A percentile compares a stretch with the other conserved stretches of the same genome.
Evolutionary conservation across 192 early-diverging fungal species (phyloP).

Genomic region (Funneliformis geosporum): DNA sequence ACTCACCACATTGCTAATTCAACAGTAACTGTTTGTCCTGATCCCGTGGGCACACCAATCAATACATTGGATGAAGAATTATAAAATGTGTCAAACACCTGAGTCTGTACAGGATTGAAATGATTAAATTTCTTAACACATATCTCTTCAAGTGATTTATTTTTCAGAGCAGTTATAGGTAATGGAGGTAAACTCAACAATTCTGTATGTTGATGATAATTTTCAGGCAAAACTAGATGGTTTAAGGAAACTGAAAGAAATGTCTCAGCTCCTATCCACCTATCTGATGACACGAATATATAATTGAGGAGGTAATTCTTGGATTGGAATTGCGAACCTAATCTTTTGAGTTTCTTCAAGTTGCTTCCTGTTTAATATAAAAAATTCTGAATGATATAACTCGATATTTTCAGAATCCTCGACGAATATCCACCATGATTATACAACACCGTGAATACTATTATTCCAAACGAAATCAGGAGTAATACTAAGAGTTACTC

Average conservation of each 20-base stretch:
- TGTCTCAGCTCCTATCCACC: constrained; percentile 91
- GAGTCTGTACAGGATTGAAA: constrained; percentile 98
- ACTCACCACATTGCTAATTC: constrained; percentile 91
- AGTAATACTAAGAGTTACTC: constrained; percentile 75
- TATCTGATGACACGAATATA: constrained; percentile 93
- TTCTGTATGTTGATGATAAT: constrained; percentile 86
- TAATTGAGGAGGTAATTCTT: constrained; percentile 88
- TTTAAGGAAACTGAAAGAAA: constrained; percentile 87
- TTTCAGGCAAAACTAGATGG: constrained; percentile 85
- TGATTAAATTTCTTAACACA: constrained; percentile 84
- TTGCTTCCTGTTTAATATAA: constrained; percentile 70
- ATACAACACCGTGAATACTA: constrained; percentile 83
- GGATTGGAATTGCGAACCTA: constrained; percentile 88
- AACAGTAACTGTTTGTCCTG: constrained; percentile 91
- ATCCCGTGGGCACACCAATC: constrained; percentile 96
- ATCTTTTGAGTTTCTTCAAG: constrained; percentile 69
- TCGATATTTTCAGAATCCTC: constrained; percentile 90
- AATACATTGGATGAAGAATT: constrained; percentile 80
- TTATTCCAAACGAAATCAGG: constrained; percentile 96
- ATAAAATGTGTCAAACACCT: constrained; percentile 98
- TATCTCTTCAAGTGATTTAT: constrained; percentile 83
- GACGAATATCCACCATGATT: constrained; percentile 97
- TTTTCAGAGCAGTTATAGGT: constrained; percentile 80
- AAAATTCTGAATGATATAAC: constrained; percentile 89
- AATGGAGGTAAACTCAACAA: constrained; percentile 89